Evolutionary conservation across 2,329 filamentous ascomycete genomes (phyloP), one percentile per base, ranked within the genome.

Genomic region (Periconia digitata): DNA sequence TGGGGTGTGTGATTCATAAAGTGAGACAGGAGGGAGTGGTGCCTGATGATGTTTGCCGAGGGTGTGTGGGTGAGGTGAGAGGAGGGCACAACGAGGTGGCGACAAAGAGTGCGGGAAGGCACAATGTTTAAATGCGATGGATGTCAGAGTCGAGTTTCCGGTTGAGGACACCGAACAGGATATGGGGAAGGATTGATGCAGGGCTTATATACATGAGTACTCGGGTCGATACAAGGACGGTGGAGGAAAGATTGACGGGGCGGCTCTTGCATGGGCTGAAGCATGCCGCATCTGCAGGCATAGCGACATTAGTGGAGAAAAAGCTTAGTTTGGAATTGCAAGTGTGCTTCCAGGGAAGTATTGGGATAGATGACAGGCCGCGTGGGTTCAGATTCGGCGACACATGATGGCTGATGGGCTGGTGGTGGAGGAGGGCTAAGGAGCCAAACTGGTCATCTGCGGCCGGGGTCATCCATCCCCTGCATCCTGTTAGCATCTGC

Each of bases 191-290:
- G 60, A 61, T 59, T 32, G 42, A 38, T 54, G 49, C 53, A 55
- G 54, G 55, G 54, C 56, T 64, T 69, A 67, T 67, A 65, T 63
- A 62, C n/a, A n/a, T n/a, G n/a, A n/a, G n/a, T n/a, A n/a, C n/a
- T n/a, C n/a, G n/a, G n/a, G n/a, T n/a, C n/a, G n/a, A n/a, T n/a
- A n/a, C n/a, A n/a, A n/a, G n/a, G 50, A 60, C 40, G n/a, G 40
- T 40, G 49, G 50, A 44, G 43, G 39, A 48, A 53, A 34, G 49
- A 58, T 43, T 43, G 53, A 48, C 37, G 42, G 27, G 4, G 55
- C 46, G 47, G 50, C 50, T 56, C 54, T 40, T 44, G 56, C 54
- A 60, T 51, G 48, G 49, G 50, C 49, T 50, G 22, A 51, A 51
- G 54, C 49, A 47, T 50, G 54, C 53, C 52, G 59, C 50, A 55